A percentile compares a stretch with the other conserved stretches of the same genome.
These are phyloP conservation scores for Candida caryicola DNA, from an alignment of 805 yeast genomes.

Conservation along the genomic window DNA sequence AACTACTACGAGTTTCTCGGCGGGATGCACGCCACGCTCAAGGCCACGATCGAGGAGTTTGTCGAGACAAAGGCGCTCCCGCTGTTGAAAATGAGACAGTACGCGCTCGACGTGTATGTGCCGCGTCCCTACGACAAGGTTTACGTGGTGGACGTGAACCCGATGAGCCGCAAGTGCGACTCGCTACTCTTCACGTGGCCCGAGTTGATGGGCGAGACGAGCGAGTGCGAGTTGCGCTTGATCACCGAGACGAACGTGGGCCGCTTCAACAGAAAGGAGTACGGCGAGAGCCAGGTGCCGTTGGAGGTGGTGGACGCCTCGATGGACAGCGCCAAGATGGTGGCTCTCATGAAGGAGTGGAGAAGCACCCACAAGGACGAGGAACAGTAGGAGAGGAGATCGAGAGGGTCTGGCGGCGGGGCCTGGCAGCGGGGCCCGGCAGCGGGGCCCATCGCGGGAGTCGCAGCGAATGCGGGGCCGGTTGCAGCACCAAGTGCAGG, in stretches of 20 bases:
- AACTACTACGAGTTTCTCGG: conserved; percentile 74
- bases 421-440: too few relatives aligned
- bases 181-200: conserved; percentile 80
- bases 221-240: conserved; percentile 56
- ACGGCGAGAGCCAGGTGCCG: conserved; percentile 90
- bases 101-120: conserved; percentile 78
- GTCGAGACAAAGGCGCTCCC: conserved; percentile 40
- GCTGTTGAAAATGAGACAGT: conserved; percentile 21
- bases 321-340: conserved; percentile 63
- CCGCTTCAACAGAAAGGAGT: conserved; percentile 75
- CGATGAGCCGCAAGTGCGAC: conserved; percentile 77
- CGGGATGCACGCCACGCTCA: conserved; percentile 47
- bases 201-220: conserved; percentile 49
- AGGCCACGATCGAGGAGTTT: conserved; percentile 51
- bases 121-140: conserved; percentile 70
- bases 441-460: too few relatives aligned
- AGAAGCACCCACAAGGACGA: neutral
- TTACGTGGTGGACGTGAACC: conserved; percentile 80
- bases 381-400: too few relatives aligned
- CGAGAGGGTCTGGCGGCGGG: too few relatives aligned
- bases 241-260: conserved; percentile 69
- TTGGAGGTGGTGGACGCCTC: conserved; percentile 85
- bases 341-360: conserved; percentile 66
- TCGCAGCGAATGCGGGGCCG: too few relatives aligned
- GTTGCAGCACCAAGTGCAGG: too few relatives aligned